Percentiles rank a stretch among this genome's conserved stretches.
phyloP scores from a whole-genome alignment of 2,329 filamentous ascomycete species.

The Penicillium sp. region DNA sequence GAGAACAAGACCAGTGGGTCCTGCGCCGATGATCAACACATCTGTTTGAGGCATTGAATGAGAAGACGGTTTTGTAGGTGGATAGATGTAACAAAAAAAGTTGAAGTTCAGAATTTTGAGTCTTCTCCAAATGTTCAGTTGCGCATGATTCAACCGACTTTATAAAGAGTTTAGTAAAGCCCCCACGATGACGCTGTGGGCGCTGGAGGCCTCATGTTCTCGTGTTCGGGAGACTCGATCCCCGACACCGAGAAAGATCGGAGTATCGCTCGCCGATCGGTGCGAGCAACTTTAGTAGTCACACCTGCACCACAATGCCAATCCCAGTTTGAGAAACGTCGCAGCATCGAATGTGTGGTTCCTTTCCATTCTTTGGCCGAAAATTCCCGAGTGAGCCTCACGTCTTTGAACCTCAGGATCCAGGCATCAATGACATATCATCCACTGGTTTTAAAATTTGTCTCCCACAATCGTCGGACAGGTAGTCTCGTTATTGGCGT shows the following conservation, averaged over 20 bases:
- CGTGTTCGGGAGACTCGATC: conserved; percentile 9
- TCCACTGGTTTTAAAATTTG: conserved; percentile 24
- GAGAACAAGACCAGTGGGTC: conserved; percentile 29
- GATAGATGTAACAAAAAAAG: no score
- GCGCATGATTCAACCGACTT: no score
- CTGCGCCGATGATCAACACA: conserved; percentile 29
- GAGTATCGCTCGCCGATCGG: conserved; percentile 9
- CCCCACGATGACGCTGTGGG: background rate
- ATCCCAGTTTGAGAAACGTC: background rate
- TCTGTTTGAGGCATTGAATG: conserved; percentile 7
- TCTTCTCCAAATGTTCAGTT: no score
- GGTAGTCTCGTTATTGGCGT: no score
- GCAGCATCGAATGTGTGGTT: background rate
- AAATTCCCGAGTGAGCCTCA: background rate
- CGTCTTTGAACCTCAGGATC: background rate
- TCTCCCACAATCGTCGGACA: no score
- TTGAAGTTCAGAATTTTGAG: no score
- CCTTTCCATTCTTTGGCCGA: background rate
- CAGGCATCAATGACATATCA: conserved; percentile 12
- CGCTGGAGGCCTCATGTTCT: background rate
- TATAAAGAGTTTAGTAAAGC: no score
- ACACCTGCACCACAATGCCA: background rate
- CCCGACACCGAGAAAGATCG: conserved; percentile 15
- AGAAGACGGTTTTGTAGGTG: no score
- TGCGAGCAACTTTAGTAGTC: background rate